Conservation (phyloP, 192 early-diverging fungal species). For the Backusella tarrabulga region DNA sequence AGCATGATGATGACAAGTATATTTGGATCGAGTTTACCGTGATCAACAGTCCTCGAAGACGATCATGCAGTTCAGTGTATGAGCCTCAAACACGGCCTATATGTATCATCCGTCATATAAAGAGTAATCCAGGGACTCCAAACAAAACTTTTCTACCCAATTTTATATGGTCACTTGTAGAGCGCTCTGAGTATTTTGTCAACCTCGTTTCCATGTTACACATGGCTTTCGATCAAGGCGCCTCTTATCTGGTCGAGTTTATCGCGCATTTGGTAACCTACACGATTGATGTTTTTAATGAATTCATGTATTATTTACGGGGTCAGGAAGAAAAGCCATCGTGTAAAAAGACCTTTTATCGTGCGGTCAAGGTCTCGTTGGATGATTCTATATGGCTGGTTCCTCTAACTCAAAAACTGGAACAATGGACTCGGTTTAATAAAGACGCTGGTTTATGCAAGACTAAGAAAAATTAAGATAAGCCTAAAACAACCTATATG, state of each 20-base stretch:
- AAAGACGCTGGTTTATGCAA: not conserved
- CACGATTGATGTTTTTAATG: not conserved
- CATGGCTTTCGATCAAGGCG: constrained; percentile 7
- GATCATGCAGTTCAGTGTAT: not conserved
- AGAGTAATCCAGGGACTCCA: not conserved
- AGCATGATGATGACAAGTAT: not conserved
- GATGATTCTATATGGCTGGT: constrained; percentile 8
- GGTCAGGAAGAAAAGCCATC: not conserved
- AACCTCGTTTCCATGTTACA: not conserved
- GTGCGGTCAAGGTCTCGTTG: not conserved
- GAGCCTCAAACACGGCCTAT: constrained; percentile 16
- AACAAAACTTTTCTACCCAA: not conserved
- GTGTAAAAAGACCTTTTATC: not conserved
- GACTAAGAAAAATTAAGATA: not conserved
- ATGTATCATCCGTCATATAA: constrained; percentile 9
- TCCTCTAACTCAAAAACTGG: constrained; percentile 8
- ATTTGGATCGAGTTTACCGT: constrained; percentile 15
- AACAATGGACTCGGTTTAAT: not conserved
- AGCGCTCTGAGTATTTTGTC: not conserved
- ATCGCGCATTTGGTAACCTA: not conserved
- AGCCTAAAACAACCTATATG: not conserved
- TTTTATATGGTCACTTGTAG: not conserved
- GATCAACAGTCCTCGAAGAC: constrained; percentile 4
- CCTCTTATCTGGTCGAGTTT: constrained; percentile 8
- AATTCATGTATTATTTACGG: constrained; percentile 3